These are phyloP conservation scores for Colletotrichum sp. DNA, from an alignment of 2,329 filamentous ascomycete species.

Conservation along the genomic window DNA sequence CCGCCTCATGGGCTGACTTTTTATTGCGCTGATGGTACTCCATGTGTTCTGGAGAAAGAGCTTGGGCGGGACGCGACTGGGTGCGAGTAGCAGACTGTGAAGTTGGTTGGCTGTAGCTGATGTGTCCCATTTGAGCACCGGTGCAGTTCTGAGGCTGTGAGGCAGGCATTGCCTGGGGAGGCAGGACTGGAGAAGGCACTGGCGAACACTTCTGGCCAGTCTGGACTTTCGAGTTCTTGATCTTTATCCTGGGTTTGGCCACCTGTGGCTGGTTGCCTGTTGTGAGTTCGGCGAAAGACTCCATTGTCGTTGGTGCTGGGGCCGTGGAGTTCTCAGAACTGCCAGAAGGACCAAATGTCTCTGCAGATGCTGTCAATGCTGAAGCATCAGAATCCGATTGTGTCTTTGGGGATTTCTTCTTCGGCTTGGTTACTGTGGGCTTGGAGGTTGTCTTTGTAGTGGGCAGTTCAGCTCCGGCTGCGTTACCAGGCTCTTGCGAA, in stretches of 20 bases:
- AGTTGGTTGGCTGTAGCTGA: neutral
- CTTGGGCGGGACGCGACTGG: neutral
- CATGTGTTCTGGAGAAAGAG: neutral
- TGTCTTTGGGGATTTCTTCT: neutral
- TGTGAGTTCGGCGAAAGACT: neutral
- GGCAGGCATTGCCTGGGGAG: neutral
- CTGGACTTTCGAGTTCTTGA: neutral
- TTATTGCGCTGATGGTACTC: neutral
- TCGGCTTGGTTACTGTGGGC: neutral
- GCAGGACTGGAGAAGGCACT: neutral
- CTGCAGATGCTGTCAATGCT: neutral
- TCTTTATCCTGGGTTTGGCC: neutral
- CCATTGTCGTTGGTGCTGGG: neutral
- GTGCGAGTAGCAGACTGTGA: neutral
- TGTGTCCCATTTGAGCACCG: neutral
- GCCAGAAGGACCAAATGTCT: neutral
- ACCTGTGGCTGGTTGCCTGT: neutral
- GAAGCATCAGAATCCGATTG: neutral
- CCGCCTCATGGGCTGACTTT: neutral
- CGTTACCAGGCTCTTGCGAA: neutral
- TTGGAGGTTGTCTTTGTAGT: neutral
- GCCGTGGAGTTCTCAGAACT: neutral
- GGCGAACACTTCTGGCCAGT: neutral
- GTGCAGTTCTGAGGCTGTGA: neutral
- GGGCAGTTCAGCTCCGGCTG: neutral